phyloP scores from a whole-genome alignment of 352 stramenopile genomes.

The Phytopythium sindhum region DNA sequence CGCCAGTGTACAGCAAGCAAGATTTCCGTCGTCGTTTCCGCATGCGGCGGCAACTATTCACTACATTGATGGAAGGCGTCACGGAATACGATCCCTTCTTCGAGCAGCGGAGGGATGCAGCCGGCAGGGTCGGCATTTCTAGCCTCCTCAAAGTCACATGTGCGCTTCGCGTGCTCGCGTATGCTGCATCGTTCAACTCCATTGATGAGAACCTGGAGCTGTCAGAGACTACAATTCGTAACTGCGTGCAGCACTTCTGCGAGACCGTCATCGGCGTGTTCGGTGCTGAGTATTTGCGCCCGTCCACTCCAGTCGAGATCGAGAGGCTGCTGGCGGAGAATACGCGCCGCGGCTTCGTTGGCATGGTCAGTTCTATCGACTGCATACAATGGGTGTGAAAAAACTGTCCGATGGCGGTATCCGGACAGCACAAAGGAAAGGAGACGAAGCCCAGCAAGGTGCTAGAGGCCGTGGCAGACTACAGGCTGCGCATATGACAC shows the following conservation, averaged over 20 bases:
- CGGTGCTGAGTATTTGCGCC: background rate
- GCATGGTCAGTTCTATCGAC: background rate
- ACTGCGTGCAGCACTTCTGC: slow-evolving; percentile 2
- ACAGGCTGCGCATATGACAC: slow-evolving; percentile 15
- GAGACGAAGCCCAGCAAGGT: slow-evolving; percentile 17
- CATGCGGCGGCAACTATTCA: background rate
- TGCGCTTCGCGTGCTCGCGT: background rate
- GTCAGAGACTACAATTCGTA: background rate
- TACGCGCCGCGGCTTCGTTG: background rate
- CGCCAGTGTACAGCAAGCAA: background rate
- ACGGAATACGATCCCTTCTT: background rate
- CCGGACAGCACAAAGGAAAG: slow-evolving; percentile 6
- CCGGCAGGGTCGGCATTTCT: background rate
- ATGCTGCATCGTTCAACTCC: background rate
- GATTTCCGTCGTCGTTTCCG: background rate
- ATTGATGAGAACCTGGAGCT: slow-evolving; percentile 4
- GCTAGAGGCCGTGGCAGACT: slow-evolving; percentile 12
- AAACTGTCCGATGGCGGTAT: background rate
- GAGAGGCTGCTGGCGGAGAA: background rate
- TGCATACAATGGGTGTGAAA: slow-evolving; percentile 4
- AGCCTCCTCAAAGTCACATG: background rate
- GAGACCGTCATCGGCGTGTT: background rate
- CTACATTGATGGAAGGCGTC: background rate
- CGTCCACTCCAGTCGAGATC: background rate
- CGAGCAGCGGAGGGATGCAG: background rate